Conservation (phyloP, 257 asterid genomes). For the Nicotiana obtusifolia region DNA sequence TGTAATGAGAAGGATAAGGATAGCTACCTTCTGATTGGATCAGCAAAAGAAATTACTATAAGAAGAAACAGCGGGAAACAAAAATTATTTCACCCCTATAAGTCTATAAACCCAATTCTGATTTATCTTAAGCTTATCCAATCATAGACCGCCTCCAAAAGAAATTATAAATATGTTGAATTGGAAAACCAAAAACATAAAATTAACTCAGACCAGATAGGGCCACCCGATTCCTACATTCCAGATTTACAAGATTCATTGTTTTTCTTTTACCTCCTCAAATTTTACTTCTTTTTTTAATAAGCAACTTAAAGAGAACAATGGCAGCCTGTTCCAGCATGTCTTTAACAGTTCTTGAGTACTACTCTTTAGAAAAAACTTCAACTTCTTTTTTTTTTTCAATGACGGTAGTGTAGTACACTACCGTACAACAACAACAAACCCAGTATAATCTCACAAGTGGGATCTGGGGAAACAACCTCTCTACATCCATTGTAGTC, state of each 20-base stretch:
- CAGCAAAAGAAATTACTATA: not conserved
- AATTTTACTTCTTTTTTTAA: not conserved
- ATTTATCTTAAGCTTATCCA: not conserved
- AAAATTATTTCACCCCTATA: not conserved
- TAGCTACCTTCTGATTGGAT: not conserved
- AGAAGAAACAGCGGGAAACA: not conserved
- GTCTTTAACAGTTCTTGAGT: not conserved
- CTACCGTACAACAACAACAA: too few species aligned
- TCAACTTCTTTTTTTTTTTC: not conserved
- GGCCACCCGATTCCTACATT: not conserved
- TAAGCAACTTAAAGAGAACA: not conserved
- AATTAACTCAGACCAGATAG: too few species aligned
- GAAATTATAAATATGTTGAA: not conserved
- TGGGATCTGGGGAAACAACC: too few species aligned
- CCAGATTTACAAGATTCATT: not conserved
- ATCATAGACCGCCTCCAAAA: not conserved
- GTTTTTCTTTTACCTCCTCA: not conserved
- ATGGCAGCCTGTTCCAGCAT: not conserved
- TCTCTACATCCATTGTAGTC: too few species aligned
- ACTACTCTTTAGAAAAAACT: not conserved
- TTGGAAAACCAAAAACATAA: not conserved
- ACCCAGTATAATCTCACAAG: too few species aligned
- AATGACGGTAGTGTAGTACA: too few species aligned
- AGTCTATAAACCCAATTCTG: not conserved
- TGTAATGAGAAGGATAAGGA: not conserved